Base-by-base conservation (phyloP, 1,139 yeast species). In the Yarrowia galli region DNA sequence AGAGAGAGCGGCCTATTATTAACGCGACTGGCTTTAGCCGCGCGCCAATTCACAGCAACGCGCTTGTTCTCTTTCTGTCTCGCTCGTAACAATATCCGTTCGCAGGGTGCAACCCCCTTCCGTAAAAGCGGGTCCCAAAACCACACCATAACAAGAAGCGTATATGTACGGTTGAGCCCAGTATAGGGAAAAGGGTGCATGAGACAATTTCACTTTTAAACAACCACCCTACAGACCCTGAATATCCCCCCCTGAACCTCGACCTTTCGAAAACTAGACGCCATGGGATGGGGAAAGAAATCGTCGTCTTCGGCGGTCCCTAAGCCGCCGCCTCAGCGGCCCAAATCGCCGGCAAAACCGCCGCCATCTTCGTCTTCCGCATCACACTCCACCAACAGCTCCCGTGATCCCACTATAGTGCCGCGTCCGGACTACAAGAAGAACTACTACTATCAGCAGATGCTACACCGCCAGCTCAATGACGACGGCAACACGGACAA, bases 271-370 rank as follows among this genome's bases (percentile, higher is more conserved):
- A 20, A 46, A 23, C 22, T 22, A 40, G 28, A 23, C 60, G 35
- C 61, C 48, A 54, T 54, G 61, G 61, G 46, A 38, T 54, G 61
- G 61, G 61, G 61, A 25, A 54, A 54, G 46, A 54, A 54, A 25
- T 40, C 61, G n/a, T 54, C 61, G 36, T 40, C 61, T 6, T 13
- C 23, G 48, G 61, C 48, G 35, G 46, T 13, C 23, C 46, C 61
- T 16, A 54, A 54, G 36, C 23, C 61, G 23, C 46, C 46, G 32
- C 32, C 3, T 8, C 61, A n/a, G 35, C 46, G 36, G 8, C 23
- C 46, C 15, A 38, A 36, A 8, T 40, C 61, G 20, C 58, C 58
- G 8, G 22, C 23, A 18, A 51, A 51, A 35, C 25, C 36, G 12
- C 49, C 49, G 20, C 5, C 48, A 3, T 25, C 51, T 9, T 23